Conservation (phyloP, 1,284 basidiomycete species). For the Gomphus sp. region DNA sequence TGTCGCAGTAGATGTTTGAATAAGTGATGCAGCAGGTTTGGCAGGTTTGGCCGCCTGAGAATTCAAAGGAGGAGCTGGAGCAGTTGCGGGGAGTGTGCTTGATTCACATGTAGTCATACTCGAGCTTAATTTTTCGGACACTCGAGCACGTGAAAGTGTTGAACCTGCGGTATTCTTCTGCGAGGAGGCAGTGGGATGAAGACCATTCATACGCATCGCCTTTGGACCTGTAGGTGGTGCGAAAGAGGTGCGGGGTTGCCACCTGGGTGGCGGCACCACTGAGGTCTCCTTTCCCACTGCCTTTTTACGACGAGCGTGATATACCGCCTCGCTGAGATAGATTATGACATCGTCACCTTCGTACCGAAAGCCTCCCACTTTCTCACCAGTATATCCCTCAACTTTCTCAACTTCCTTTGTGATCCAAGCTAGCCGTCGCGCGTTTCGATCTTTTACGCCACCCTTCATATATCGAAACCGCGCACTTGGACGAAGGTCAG, state of each 20-base stretch:
- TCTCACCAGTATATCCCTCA: constrained; percentile 7
- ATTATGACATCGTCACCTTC: constrained; percentile 8
- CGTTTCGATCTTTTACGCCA: background rate
- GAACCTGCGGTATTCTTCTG: background rate
- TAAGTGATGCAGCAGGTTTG: background rate
- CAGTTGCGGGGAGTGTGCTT: background rate
- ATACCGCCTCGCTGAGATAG: background rate
- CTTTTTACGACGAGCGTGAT: background rate
- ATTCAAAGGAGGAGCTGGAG: no score
- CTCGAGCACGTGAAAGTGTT: background rate
- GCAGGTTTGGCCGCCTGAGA: background rate
- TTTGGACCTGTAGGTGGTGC: background rate
- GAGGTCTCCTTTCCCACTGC: background rate
- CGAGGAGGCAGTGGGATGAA: background rate
- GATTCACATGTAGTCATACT: background rate
- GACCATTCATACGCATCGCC: background rate
- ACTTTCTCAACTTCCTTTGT: constrained; percentile 8
- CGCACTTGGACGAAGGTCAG: background rate
- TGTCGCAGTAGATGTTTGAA: background rate
- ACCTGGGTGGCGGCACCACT: background rate
- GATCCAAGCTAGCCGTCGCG: constrained; percentile 4
- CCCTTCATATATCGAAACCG: background rate
- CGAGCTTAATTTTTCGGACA: background rate
- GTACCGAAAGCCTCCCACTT: constrained; percentile 4
- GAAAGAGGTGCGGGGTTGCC: background rate